Evolutionary conservation across 306 rosid species (phyloP), one percentile per base, ranked within the genome.

Genomic region (Carpinus fangiana): DNA sequence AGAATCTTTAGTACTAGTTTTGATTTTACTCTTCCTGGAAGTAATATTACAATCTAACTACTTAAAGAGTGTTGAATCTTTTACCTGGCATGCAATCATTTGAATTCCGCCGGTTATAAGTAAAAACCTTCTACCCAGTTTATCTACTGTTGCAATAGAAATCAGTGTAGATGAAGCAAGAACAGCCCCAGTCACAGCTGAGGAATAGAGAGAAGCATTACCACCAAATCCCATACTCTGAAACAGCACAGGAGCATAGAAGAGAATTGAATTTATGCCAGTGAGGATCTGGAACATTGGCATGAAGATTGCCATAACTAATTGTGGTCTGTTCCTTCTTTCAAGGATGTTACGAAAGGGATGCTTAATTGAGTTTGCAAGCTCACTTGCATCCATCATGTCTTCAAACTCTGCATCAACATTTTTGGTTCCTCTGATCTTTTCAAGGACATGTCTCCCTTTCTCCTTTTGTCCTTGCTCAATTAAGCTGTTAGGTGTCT

Each of bases 401-500:
- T 94, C 98, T 74, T 90, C 87, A 65, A 79, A 92, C 88, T 94
- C 98, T 12, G 96, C 97, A 21, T 88, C 85, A 14, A 94, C 97
- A 41, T 90, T 83, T 7, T 18, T 14, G 14, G 96, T 88, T 76
- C 98, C 98, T 84, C 98, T 59, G 18, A 92, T 90, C 68, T 34
- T 92, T 78, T 90, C 94, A 0, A 94, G 80, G 60, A 89, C 78
- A 69, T 78, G 76, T 83, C 93, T 83, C 75, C 94, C 98, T 72
- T 51, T n/a, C 13, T 89, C 94, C n/a, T 9, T 84, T 3, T 12
- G 47, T 59, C 96, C 96, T 74, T 88, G 68, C 80, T 92, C 96
- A n/a, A 90, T 82, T 78, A 92, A 79, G 90, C 96, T 94, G 72
- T 94, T 94, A 10, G 97, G 98, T 18, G 97, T 94, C n/a, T 94